A percentile compares a stretch with the other conserved stretches of the same genome.
phyloP scores from a whole-genome alignment of 345 rosid genomes.

The Syzygium jambos region DNA sequence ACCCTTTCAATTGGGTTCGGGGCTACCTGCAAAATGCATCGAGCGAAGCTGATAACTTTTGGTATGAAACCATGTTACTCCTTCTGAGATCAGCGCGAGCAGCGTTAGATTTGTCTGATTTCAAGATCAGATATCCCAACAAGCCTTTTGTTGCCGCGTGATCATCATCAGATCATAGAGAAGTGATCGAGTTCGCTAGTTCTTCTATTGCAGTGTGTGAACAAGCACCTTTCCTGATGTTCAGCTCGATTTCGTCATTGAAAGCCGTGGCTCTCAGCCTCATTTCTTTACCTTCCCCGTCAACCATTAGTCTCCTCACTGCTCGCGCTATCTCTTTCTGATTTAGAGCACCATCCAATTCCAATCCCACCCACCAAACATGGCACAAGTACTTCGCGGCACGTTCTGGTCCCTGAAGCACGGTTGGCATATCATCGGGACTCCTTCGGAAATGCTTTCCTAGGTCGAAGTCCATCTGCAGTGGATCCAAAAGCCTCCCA shows the following conservation, averaged over 20 bases:
- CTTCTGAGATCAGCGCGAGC: background rate
- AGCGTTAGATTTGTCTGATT: background rate
- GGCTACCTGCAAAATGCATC: background rate
- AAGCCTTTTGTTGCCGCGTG: too few relatives aligned
- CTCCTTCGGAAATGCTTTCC: background rate
- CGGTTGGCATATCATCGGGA: background rate
- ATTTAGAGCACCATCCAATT: background rate
- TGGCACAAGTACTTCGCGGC: background rate
- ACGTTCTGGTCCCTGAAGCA: background rate
- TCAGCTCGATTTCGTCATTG: background rate
- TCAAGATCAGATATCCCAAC: background rate
- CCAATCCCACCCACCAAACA: background rate
- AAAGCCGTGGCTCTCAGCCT: background rate
- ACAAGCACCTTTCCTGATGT: background rate
- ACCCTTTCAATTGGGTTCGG: too few relatives aligned
- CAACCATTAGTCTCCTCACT: background rate
- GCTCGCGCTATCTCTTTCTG: background rate
- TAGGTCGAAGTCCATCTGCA: background rate
- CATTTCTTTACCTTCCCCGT: background rate
- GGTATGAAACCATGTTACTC: background rate
- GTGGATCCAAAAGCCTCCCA: background rate
- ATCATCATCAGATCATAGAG: background rate
- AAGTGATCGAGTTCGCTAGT: background rate
- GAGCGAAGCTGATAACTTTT: background rate
- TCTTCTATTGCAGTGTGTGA: background rate